phyloP scores from a whole-genome alignment of 2,329 filamentous ascomycete species.

The Botrytis medusae region DNA sequence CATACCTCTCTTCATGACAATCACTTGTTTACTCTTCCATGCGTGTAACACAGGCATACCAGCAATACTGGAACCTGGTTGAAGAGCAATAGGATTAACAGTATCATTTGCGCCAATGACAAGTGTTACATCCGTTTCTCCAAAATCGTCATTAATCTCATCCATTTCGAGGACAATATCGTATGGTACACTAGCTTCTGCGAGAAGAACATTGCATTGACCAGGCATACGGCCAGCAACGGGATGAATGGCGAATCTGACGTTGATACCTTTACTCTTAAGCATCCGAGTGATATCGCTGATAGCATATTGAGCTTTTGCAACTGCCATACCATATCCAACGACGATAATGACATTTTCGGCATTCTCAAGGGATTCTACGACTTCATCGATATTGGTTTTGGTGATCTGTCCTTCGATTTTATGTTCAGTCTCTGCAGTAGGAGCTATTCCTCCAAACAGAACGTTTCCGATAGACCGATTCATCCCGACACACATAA shows the following conservation, averaged over 20 bases:
- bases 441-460: constrained; percentile 75
- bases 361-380: constrained; percentile 70
- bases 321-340: constrained; percentile 92
- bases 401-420: constrained; percentile 78
- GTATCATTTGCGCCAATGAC: constrained; percentile 93
- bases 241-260: constrained; percentile 87
- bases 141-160: constrained; percentile 91
- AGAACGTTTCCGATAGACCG: constrained; percentile 84
- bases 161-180: constrained; percentile 95
- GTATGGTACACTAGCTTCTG: constrained; percentile 84
- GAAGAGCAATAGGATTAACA: constrained; percentile 84
- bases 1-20: constrained; percentile 92
- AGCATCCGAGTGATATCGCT: constrained; percentile 76
- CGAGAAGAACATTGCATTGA: constrained; percentile 87
- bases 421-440: constrained; percentile 64
- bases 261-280: constrained; percentile 72
- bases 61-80: constrained; percentile 79
- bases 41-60: constrained; percentile 92
- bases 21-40: constrained; percentile 90
- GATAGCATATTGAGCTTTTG: constrained; percentile 89
- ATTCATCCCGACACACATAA: constrained; percentile 90
- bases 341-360: constrained; percentile 83
- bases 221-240: constrained; percentile 91
- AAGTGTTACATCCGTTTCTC: constrained; percentile 79
- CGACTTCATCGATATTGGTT: constrained; percentile 77